Base-by-base conservation (phyloP, 2,329 filamentous ascomycete genomes). In the Beauveria varroae region DNA sequence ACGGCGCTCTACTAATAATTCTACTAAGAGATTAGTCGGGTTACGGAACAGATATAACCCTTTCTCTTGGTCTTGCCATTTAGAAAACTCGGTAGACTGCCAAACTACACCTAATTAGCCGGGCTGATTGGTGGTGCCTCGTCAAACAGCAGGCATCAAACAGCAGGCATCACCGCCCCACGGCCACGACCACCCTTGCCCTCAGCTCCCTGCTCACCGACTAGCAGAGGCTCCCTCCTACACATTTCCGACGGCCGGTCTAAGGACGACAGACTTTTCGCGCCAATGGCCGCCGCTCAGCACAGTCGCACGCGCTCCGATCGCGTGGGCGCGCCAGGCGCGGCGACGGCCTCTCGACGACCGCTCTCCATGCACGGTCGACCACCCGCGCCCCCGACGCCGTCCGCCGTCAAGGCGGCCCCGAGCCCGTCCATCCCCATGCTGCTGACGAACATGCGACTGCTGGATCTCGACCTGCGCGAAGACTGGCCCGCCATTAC, bases 381-480 rank as follows among this genome's bases (percentile, higher is more conserved):
- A n/a, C 59, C 34, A 14, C 40, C 57, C 18, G 34, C 50, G 24
- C 18, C 44, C 9, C 28, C 50, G 9, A 30, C 43, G 12, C 43
- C 59, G 20, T 24, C 41, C 2, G 43, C 40, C 34, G 20, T 34
- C 26, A 54, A 47, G 28, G 16, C 28, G 12, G 22, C 37, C 16
- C 53, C 53, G 12, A 49, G 22, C 44, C 20, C 52, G 2, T n/a
- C 55, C 7, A 52, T 62, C 7, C 47, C 37, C 40, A 41, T 34
- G n/a, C 95, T 97, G 71, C 78, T 96, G 57, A 91, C 88, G 41
- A 96, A 96, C 70, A 75, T 97, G 46, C 88, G 87, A 44, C 83
- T 98, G 3, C 81, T 99, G 28, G 86, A 96, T 68, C 82, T 98
- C 34, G 89, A 96, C 68, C 77, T 82, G 55, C 81, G 81, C 0